These are phyloP conservation scores for Fraxinus sp. DNA, from an alignment of 305 asterid species.

Conservation along the genomic window DNA sequence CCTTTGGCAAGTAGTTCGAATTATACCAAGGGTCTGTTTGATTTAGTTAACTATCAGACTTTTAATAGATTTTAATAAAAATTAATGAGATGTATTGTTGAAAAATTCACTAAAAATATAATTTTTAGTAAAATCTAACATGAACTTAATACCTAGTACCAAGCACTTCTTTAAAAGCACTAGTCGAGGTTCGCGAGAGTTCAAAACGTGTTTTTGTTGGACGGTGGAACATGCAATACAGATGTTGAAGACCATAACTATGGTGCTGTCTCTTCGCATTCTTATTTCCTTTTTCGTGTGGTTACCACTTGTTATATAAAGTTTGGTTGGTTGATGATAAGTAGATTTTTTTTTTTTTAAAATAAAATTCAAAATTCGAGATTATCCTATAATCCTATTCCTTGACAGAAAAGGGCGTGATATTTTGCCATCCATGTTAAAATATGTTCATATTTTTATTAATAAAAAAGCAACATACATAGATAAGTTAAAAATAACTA, in stretches of 20 bases:
- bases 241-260: not conserved
- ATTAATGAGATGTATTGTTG: too few relatives aligned
- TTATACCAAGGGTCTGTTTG: too few relatives aligned
- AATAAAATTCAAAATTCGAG: too few relatives aligned
- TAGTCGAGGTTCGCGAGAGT: not conserved
- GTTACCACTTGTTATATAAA: not conserved
- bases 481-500: too few relatives aligned
- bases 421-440: too few relatives aligned
- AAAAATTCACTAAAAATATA: too few relatives aligned
- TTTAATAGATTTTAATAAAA: too few relatives aligned
- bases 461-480: too few relatives aligned
- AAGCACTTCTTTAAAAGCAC: not conserved
- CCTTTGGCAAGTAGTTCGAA: not conserved
- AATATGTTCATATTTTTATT: too few relatives aligned
- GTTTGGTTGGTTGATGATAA: not conserved
- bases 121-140: too few relatives aligned
- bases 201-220: not conserved
- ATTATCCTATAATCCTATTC: too few relatives aligned
- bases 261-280: conserved; percentile 19
- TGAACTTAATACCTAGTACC: not conserved
- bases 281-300: not conserved
- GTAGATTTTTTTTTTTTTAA: not conserved
- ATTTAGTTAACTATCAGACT: too few relatives aligned
- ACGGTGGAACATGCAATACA: not conserved
- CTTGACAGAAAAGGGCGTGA: not conserved